phyloP scores from a whole-genome alignment of 2,329 filamentous ascomycete genomes.

The Neopestalotiopsis sp. region DNA sequence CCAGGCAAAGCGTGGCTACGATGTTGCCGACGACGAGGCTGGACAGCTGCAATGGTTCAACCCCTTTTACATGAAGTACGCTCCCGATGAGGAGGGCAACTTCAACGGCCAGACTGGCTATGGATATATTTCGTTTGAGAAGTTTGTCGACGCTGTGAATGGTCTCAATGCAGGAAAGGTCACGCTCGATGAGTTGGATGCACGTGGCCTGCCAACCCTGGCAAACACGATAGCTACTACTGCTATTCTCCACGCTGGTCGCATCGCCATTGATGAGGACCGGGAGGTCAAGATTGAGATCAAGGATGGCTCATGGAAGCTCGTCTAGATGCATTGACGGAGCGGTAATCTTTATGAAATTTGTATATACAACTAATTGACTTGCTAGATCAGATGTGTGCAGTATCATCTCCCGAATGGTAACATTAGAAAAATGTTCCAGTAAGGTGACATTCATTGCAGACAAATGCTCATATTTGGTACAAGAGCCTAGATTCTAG shows the following conservation, averaged over 20 bases:
- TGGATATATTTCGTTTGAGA: constrained; percentile 93
- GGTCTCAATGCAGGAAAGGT: constrained; percentile 76
- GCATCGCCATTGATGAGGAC: constrained; percentile 82
- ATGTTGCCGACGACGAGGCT: constrained; percentile 81
- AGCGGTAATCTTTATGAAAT: neutral
- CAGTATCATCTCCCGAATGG: too few species aligned
- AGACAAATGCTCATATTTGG: neutral
- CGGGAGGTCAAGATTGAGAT: constrained; percentile 77
- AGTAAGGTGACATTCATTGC: too few species aligned
- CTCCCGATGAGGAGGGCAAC: constrained; percentile 92
- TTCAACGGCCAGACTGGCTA: constrained; percentile 91
- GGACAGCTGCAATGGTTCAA: constrained; percentile 84
- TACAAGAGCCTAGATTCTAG: neutral
- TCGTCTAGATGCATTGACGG: constrained; percentile 49
- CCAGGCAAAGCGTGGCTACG: constrained; percentile 93
- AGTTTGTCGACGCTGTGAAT: constrained; percentile 88
- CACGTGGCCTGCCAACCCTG: constrained; percentile 81
- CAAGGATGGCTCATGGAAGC: constrained; percentile 69
- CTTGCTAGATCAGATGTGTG: neutral
- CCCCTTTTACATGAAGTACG: constrained; percentile 95
- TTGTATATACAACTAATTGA: constrained; percentile 5
- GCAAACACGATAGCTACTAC: constrained; percentile 90
- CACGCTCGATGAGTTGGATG: constrained; percentile 78
- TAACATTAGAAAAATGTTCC: too few species aligned
- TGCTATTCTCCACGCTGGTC: constrained; percentile 86